Conservation (phyloP, 1,284 basidiomycete species). For the Papiliotrema flavescens region DNA sequence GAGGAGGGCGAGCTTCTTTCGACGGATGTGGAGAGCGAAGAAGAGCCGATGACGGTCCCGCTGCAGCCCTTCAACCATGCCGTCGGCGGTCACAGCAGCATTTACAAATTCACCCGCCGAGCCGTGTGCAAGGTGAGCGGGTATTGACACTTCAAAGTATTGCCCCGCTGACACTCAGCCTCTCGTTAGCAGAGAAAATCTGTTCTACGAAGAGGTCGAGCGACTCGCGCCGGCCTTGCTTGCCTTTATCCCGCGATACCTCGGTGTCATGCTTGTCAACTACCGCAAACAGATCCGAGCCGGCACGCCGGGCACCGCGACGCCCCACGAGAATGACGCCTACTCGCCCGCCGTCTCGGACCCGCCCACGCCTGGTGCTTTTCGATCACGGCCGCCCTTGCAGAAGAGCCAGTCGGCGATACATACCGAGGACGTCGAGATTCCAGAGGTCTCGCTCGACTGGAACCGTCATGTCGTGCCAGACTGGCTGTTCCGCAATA, state of each 20-base stretch:
- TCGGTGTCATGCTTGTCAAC: slow-evolving; percentile 97
- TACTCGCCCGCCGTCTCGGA: slow-evolving; percentile 19
- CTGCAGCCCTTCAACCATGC: slow-evolving; percentile 95
- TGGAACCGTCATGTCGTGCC: slow-evolving; percentile 94
- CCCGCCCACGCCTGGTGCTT: slow-evolving; percentile 28
- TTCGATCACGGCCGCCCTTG: slow-evolving; percentile 12
- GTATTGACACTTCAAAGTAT: background rate
- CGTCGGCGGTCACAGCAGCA: slow-evolving; percentile 93
- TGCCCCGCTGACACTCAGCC: slow-evolving; percentile 57
- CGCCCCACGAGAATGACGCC: slow-evolving; percentile 13
- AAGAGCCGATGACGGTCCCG: slow-evolving; percentile 77
- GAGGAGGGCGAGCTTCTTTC: slow-evolving; percentile 1
- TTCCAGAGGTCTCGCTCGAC: slow-evolving; percentile 85
- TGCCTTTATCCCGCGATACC: slow-evolving; percentile 90
- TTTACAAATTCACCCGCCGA: slow-evolving; percentile 96
- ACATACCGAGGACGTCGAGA: slow-evolving; percentile 57
- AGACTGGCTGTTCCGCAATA: slow-evolving; percentile 69
- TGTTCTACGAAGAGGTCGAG: slow-evolving; percentile 97
- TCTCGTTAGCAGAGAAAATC: slow-evolving; percentile 90
- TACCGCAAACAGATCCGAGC: slow-evolving; percentile 60
- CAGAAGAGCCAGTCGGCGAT: slow-evolving; percentile 42
- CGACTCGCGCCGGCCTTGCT: slow-evolving; percentile 84
- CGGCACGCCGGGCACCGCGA: slow-evolving; percentile 33
- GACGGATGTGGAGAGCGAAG: slow-evolving; percentile 14
- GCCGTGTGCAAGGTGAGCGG: slow-evolving; percentile 91